Conservation (phyloP, 768 basidiomycete genomes). For the Boletus rex-veris region DNA sequence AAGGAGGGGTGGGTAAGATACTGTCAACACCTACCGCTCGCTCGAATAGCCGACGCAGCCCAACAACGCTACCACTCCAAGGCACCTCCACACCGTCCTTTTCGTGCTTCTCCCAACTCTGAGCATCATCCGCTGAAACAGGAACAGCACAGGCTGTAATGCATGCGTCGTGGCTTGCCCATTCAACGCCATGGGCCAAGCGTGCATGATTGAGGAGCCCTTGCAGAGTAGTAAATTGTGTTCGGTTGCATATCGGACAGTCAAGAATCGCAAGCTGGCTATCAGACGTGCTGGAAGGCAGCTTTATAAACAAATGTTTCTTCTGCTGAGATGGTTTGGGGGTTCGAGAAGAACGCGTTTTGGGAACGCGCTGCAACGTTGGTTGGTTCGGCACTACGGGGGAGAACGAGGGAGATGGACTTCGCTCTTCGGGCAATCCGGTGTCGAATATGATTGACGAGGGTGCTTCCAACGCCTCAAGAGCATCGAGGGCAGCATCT, state of each 20-base stretch:
- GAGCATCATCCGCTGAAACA: conserved; percentile 32
- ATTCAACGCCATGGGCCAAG: conserved; percentile 45
- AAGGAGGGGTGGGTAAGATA: conserved; percentile 11
- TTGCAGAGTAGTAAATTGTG: conserved; percentile 49
- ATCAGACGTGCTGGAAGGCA: conserved; percentile 26
- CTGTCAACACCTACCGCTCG: conserved; percentile 43
- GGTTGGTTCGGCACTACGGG: conserved; percentile 14
- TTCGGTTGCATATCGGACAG: conserved; percentile 43
- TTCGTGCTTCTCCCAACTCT: conserved; percentile 35
- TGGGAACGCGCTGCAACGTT: conserved; percentile 16
- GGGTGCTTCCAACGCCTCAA: conserved; percentile 39
- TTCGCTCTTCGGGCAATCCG: conserved; percentile 18
- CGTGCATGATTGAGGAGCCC: conserved; percentile 53
- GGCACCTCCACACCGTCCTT: conserved; percentile 36
- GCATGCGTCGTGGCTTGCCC: conserved; percentile 50
- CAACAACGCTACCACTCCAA: conserved; percentile 38
- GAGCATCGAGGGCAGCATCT: conserved; percentile 41
- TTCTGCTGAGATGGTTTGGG: conserved; percentile 28
- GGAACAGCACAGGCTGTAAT: conserved; percentile 43
- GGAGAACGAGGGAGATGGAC: conserved; percentile 22
- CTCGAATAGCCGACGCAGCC: conserved; percentile 46
- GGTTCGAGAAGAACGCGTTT: conserved; percentile 28
- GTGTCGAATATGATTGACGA: conserved; percentile 37
- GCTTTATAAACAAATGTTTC: conserved; percentile 41
- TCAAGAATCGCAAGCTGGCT: conserved; percentile 34